Evolutionary conservation across 2,329 filamentous ascomycete species (phyloP).

Genomic region (Fusarium pininemorale): DNA sequence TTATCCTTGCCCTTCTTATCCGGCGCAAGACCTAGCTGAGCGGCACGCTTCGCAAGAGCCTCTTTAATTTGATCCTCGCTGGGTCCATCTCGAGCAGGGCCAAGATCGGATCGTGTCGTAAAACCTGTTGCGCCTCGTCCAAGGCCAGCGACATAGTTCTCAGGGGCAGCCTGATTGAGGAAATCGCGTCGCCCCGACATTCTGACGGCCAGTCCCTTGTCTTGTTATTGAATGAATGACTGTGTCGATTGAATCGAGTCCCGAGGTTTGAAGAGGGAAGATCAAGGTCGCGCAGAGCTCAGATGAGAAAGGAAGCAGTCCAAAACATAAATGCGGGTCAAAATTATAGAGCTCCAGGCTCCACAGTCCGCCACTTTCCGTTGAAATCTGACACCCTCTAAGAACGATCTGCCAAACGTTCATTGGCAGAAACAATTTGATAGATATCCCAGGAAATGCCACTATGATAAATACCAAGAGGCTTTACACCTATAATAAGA

Average conservation of each 20-base stretch:
- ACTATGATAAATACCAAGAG: background rate
- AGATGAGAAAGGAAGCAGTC: slow-evolving; percentile 11
- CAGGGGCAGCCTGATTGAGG: slow-evolving; percentile 82
- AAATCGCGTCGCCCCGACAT: slow-evolving; percentile 81
- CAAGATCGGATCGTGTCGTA: slow-evolving; percentile 95
- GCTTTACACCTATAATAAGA: slow-evolving; percentile 3
- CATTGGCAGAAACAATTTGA: background rate
- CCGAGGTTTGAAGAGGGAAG: background rate
- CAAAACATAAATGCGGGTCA: slow-evolving; percentile 28
- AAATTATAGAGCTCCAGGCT: slow-evolving; percentile 6
- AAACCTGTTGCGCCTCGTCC: slow-evolving; percentile 98
- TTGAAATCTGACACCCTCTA: background rate
- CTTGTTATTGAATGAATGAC: background rate
- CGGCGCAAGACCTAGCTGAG: slow-evolving; percentile 76
- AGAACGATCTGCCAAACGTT: background rate
- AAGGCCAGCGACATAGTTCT: slow-evolving; percentile 94
- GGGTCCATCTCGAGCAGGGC: slow-evolving; percentile 92
- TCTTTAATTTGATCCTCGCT: slow-evolving; percentile 99
- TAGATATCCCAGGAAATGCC: slow-evolving; percentile 5
- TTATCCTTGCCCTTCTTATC: slow-evolving; percentile 76
- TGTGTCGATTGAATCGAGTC: background rate
- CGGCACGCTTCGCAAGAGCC: slow-evolving; percentile 91
- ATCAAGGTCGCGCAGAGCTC: slow-evolving; percentile 12
- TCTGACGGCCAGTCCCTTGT: slow-evolving; percentile 37
- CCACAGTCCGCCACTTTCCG: slow-evolving; percentile 17